A percentile compares a stretch with the other conserved stretches of the same genome.
phyloP scores from a whole-genome alignment of 169 alveolate species.

The Eimeria acervulina region DNA sequence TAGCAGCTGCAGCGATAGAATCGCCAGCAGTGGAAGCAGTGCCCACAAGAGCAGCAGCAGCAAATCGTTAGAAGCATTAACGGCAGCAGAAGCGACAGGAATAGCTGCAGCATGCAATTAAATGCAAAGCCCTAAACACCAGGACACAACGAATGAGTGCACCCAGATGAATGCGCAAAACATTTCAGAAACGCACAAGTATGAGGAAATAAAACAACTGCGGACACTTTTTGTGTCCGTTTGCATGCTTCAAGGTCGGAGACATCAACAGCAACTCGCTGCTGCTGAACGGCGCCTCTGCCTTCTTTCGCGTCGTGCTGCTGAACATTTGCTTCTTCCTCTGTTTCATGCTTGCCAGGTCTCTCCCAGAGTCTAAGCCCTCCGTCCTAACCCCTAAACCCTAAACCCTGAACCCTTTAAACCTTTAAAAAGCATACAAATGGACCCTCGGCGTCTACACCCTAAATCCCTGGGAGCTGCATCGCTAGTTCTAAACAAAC shows the following conservation, averaged over 20 bases:
- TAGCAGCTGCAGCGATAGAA: not conserved
- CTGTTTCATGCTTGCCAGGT: conserved; percentile 81
- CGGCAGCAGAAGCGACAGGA: not conserved
- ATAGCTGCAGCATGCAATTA: not conserved
- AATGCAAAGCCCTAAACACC: not conserved
- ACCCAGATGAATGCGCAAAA: not conserved
- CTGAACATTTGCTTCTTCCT: conserved; percentile 76
- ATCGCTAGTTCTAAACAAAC: not conserved
- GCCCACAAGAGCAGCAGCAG: not conserved
- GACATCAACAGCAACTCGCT: conserved; percentile 66
- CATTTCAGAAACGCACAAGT: not conserved
- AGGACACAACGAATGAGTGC: not conserved
- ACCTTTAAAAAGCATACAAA: not conserved
- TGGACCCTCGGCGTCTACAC: not conserved
- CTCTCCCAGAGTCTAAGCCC: not conserved
- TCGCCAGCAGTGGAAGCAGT: not conserved
- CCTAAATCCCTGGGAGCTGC: not conserved
- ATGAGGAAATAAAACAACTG: not conserved
- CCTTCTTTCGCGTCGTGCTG: conserved; percentile 70
- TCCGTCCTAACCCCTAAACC: not conserved
- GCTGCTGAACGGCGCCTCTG: conserved; percentile 60
- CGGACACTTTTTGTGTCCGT: not conserved
- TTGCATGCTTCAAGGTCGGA: conserved; percentile 26
- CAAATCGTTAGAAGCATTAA: not conserved
- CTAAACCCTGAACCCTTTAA: not conserved